These are phyloP conservation scores for Fusarium brevicatenulatum DNA, from an alignment of 2,329 filamentous ascomycete species.

Conservation along the genomic window DNA sequence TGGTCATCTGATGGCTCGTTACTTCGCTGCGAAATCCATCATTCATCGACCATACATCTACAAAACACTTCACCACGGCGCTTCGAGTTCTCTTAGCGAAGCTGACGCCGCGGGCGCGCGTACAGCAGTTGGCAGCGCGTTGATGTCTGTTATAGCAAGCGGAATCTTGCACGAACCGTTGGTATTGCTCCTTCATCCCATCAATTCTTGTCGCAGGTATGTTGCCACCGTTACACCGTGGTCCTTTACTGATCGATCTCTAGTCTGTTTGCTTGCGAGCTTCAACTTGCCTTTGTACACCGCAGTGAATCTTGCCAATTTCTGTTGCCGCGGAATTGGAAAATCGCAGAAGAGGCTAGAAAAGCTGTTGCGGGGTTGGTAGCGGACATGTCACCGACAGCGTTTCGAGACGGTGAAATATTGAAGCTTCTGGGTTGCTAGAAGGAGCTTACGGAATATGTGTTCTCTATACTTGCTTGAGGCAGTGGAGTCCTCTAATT, in stretches of 20 bases:
- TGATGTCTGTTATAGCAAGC: neutral
- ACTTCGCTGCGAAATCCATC: slow-evolving; percentile 20
- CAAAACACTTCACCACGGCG: slow-evolving; percentile 3
- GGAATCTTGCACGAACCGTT: slow-evolving; percentile 20
- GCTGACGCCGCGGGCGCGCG: neutral
- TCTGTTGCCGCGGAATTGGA: neutral
- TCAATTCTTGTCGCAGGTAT: slow-evolving; percentile 29
- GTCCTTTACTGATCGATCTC: no score
- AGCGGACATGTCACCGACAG: slow-evolving; percentile 5
- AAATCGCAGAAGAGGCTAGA: neutral
- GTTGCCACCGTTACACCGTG: no score
- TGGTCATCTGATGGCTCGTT: slow-evolving; percentile 5
- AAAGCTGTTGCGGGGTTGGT: neutral
- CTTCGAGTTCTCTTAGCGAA: neutral
- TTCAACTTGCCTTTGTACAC: slow-evolving; percentile 19
- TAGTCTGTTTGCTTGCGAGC: slow-evolving; percentile 20
- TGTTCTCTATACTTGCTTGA: neutral
- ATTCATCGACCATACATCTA: slow-evolving; percentile 25
- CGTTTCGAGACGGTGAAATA: slow-evolving; percentile 14
- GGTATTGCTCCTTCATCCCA: slow-evolving; percentile 14
- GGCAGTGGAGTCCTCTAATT: neutral
- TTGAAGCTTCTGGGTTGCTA: neutral
- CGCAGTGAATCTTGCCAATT: neutral
- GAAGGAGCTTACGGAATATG: no score
- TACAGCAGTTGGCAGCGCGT: neutral